Conservation (phyloP, 805 yeast genomes). For the Hanseniaspora guilliermondii region DNA sequence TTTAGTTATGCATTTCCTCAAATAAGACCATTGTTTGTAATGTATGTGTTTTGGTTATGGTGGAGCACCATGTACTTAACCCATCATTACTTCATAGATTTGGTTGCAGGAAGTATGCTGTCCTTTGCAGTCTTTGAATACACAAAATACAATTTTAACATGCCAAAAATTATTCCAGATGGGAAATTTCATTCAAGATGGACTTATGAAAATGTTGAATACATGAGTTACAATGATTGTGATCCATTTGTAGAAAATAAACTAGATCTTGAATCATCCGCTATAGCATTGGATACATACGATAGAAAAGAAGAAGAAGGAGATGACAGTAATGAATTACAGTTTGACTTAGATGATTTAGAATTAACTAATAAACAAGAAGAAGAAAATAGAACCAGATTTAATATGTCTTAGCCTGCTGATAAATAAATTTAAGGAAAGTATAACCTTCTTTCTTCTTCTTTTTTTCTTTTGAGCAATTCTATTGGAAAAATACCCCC, state of each 20-base stretch:
- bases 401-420: not conserved
- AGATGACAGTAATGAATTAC: not conserved
- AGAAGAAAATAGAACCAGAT: conserved; percentile 7
- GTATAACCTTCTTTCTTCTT: no score
- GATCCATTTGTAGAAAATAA: conserved; percentile 12
- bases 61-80: conserved; percentile 97
- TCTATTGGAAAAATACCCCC: no score
- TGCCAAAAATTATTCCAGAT: conserved; percentile 36
- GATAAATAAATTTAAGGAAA: no score
- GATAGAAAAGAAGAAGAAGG: not conserved
- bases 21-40: conserved; percentile 49
- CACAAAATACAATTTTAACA: conserved; percentile 44
- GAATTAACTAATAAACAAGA: conserved; percentile 8
- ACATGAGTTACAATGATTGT: conserved; percentile 4
- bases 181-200: conserved; percentile 14
- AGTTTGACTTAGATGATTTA: conserved; percentile 11
- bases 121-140: conserved; percentile 58
- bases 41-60: conserved; percentile 90
- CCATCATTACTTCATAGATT: conserved; percentile 89
- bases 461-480: no score
- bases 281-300: not conserved
- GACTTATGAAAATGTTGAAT: conserved; percentile 11
- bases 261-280: conserved; percentile 3
- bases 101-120: conserved; percentile 85
- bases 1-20: conserved; percentile 72